Conservation (phyloP, 768 basidiomycete genomes). For the Leccinum subgranulosum region DNA sequence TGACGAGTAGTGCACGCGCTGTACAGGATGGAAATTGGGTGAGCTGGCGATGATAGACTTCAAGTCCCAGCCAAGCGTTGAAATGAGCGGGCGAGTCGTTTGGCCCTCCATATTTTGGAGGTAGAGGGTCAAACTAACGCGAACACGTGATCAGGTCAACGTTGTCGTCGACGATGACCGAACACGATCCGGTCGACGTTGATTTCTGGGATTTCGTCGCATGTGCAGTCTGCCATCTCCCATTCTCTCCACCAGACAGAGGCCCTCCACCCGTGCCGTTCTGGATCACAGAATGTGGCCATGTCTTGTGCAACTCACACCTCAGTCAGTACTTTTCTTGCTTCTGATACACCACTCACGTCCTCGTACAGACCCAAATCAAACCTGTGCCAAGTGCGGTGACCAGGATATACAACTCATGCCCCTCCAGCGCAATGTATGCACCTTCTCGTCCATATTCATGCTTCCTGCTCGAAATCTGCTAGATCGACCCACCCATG, state of each 20-base stretch:
- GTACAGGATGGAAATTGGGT: conserved; percentile 41
- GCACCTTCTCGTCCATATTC: conserved; percentile 11
- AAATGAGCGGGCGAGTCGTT: conserved; percentile 20
- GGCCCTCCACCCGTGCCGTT: conserved; percentile 64
- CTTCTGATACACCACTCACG: not conserved
- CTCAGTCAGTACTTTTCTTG: conserved; percentile 52
- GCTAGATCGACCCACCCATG: conserved; percentile 80
- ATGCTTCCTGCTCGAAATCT: not conserved
- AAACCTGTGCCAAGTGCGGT: conserved; percentile 72
- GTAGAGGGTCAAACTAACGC: not conserved
- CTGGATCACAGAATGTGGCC: conserved; percentile 88
- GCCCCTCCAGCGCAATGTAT: conserved; percentile 72
- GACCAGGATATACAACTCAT: conserved; percentile 60
- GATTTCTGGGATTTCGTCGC: conserved; percentile 82
- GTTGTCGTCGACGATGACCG: conserved; percentile 10
- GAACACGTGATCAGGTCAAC: conserved; percentile 22
- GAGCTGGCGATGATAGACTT: conserved; percentile 36
- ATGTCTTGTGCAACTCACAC: conserved; percentile 82
- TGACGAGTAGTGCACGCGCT: conserved; percentile 33
- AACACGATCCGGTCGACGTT: conserved; percentile 28
- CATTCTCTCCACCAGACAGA: conserved; percentile 51
- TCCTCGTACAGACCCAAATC: conserved; percentile 53
- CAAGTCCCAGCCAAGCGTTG: conserved; percentile 53
- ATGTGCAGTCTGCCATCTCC: conserved; percentile 68
- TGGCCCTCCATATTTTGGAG: conserved; percentile 1